Evolutionary conservation across 2,329 filamentous ascomycete genomes (phyloP), one percentile per base, ranked within the genome.

Genomic region (Alternaria arborescens): DNA sequence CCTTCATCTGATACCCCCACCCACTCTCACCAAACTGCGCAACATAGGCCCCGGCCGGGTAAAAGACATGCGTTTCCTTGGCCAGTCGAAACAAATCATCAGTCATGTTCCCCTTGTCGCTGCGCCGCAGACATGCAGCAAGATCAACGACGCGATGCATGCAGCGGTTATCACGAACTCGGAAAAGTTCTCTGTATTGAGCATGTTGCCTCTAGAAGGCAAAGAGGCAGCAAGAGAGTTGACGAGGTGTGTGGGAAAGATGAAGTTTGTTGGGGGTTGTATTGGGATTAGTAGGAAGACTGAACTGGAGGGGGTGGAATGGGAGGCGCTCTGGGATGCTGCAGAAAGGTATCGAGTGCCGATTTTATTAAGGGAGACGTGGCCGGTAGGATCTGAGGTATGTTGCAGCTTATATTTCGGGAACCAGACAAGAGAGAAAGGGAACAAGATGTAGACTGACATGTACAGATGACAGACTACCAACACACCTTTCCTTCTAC

Each of bases 211-310:
- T 0, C 48, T 57, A 1, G 66, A 80, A 4, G 79, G 81, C 8
- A 57, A 4, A 44, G 66, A 53, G 65, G 73, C 47, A 74, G 80
- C 78, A 0, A 61, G 58, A 5, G 80, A 82, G 68, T 66, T 82
- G 59, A 66, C 69, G 44, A 60, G 81, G 10, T 82, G 81, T 61
- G 75, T 85, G 1, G 71, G 66, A 4, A 70, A 82, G 48, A 72
- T 82, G n/a, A 75, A 77, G 3, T 84, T 86, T 56, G 77, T 83
- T 4, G 84, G 84, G 0, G 82, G 83, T 1, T 70, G 85, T 42
- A 68, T 86, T 10, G 82, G 83, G 58, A 78, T 81, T 42, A 60
- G 42, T 14, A 36, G 46, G 14, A 24, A 80, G 81, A 59, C 55
- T 20, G 81, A 80, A 61, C 82, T 83, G 68, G 81, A 85, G 44